phyloP scores from a whole-genome alignment of 2,329 filamentous ascomycete genomes.

The Curvularia hawaiiensis region DNA sequence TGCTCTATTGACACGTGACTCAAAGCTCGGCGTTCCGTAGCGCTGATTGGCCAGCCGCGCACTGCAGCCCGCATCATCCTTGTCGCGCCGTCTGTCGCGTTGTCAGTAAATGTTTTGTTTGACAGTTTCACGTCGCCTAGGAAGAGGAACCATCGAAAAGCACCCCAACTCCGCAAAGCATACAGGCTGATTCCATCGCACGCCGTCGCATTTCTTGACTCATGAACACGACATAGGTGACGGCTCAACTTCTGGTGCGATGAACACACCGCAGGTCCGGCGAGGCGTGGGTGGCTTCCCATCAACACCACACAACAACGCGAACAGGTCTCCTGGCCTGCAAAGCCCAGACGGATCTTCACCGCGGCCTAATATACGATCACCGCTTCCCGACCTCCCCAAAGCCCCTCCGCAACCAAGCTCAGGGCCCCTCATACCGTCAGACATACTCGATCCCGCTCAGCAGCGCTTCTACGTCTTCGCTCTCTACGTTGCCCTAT shows the following conservation, averaged over 20 bases:
- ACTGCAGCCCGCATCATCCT: conserved; percentile 24
- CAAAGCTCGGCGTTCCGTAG: conserved; percentile 9
- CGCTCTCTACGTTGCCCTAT: conserved; percentile 75
- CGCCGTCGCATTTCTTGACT: conserved; percentile 4
- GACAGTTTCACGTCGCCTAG: conserved; percentile 18
- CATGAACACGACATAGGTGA: conserved; percentile 27
- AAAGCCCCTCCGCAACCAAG: conserved; percentile 25
- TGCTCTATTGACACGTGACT: conserved; percentile 15
- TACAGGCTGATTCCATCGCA: background rate
- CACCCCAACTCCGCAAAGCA: conserved; percentile 10
- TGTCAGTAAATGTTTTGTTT: conserved; percentile 35
- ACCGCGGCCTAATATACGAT: conserved; percentile 42
- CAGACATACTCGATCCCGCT: conserved; percentile 83
- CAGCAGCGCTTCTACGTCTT: conserved; percentile 88
- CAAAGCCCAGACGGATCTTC: conserved; percentile 31
- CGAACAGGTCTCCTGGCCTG: conserved; percentile 40
- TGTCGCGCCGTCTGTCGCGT: conserved; percentile 33
- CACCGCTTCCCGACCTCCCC: conserved; percentile 43
- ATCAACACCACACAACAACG: conserved; percentile 66
- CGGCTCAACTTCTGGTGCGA: conserved; percentile 60
- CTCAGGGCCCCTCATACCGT: conserved; percentile 73
- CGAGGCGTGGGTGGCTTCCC: conserved; percentile 79
- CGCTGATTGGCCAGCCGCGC: conserved; percentile 27
- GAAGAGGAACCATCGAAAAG: conserved; percentile 7
- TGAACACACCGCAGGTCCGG: conserved; percentile 78